A percentile compares a stretch with the other conserved stretches of the same genome.
These are phyloP conservation scores for Fonsecaea monophora DNA, from an alignment of 2,329 filamentous ascomycete genomes.

Conservation along the genomic window DNA sequence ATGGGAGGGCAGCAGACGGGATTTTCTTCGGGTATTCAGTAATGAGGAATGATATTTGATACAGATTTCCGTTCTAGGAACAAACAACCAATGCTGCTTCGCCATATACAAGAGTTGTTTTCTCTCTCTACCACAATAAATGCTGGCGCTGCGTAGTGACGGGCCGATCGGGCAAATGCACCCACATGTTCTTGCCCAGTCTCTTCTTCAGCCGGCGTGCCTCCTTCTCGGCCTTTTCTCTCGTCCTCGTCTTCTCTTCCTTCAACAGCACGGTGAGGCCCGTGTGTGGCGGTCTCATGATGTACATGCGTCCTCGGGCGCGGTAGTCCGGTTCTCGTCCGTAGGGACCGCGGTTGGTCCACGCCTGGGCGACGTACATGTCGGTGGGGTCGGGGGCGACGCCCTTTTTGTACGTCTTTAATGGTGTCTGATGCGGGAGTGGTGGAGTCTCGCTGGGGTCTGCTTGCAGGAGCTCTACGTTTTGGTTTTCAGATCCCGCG, in stretches of 20 bases:
- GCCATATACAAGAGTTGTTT: not conserved
- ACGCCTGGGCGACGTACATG: constrained; percentile 90
- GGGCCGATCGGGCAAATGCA: constrained; percentile 83
- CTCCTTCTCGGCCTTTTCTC: constrained; percentile 77
- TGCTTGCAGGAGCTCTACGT: constrained; percentile 11
- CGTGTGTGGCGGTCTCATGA: constrained; percentile 74
- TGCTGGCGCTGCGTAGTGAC: constrained; percentile 86
- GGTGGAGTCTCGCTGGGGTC: constrained; percentile 35
- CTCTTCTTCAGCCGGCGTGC: constrained; percentile 77
- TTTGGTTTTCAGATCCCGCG: constrained; percentile 3
- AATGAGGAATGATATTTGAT: not conserved
- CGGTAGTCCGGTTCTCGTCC: constrained; percentile 71
- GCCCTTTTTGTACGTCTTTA: constrained; percentile 75
- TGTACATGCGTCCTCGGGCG: constrained; percentile 73
- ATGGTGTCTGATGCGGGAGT: constrained; percentile 43
- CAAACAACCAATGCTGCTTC: not conserved
- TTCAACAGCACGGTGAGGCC: constrained; percentile 83
- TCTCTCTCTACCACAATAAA: constrained; percentile 76
- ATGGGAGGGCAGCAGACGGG: not conserved
- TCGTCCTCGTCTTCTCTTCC: constrained; percentile 88
- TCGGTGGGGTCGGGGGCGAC: constrained; percentile 75
- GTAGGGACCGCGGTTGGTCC: constrained; percentile 80
- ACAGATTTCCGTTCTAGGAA: constrained; percentile 4
- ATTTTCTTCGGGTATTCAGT: not conserved
- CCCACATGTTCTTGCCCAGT: constrained; percentile 76